Conservation (phyloP, 2,329 filamentous ascomycete species). For the Chrysosporium keratinophilum region DNA sequence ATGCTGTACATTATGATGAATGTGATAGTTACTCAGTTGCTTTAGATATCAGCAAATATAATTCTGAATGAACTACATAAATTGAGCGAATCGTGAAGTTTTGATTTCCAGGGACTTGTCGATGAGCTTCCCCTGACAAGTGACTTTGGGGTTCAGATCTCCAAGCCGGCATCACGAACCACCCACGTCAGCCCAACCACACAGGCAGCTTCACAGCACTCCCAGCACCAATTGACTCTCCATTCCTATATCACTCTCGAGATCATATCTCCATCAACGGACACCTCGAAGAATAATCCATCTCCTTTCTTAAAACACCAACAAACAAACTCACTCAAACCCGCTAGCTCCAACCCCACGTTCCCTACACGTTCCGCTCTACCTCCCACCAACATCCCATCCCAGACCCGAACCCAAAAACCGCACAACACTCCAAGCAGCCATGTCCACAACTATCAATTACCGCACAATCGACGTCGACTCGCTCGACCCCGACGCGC, state of each 20-base stretch:
- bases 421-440: background rate
- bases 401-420: background rate
- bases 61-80: too few relatives aligned
- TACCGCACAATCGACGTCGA: slow-evolving; percentile 92
- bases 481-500: slow-evolving; percentile 77
- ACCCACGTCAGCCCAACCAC: background rate
- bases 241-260: background rate
- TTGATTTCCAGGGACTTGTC: background rate
- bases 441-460: slow-evolving; percentile 43
- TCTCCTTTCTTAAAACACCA: background rate
- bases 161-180: background rate
- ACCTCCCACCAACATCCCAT: background rate
- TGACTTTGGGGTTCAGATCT: background rate
- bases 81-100: too few relatives aligned
- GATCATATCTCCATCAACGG: background rate
- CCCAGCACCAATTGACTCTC: background rate
- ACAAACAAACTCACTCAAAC: background rate
- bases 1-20: background rate
- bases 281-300: background rate
- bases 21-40: too few relatives aligned
- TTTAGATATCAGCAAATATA: background rate
- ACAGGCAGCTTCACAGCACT: background rate
- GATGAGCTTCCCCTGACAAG: too few relatives aligned
- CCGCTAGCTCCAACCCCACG: background rate
- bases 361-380: background rate